Percentiles rank a stretch among this genome's conserved stretches.
Evolutionary conservation across 2,329 filamentous ascomycete genomes (phyloP).

Genomic region (Nemania abortiva): DNA sequence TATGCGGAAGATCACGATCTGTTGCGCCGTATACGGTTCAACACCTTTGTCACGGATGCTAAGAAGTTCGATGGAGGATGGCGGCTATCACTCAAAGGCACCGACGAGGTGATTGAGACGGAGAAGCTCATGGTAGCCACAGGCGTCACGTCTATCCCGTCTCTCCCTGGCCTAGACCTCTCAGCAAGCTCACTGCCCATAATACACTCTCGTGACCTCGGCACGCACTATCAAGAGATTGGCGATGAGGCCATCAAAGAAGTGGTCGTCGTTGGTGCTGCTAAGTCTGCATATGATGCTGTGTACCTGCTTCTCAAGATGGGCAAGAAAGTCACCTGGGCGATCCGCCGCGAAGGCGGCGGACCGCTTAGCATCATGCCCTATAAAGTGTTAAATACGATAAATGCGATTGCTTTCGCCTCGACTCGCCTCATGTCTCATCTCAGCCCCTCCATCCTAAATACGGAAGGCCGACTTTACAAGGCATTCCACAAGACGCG

Average conservation of each 20-base stretch:
- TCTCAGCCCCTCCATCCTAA: slow-evolving; percentile 44
- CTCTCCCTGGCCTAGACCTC: slow-evolving; percentile 41
- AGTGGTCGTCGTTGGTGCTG: slow-evolving; percentile 44
- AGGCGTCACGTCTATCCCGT: slow-evolving; percentile 49
- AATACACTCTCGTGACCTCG: slow-evolving; percentile 45
- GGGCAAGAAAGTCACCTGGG: slow-evolving; percentile 47
- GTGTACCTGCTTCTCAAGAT: slow-evolving; percentile 45
- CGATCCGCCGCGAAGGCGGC: slow-evolving; percentile 45
- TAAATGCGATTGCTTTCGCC: slow-evolving; percentile 43
- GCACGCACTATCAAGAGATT: slow-evolving; percentile 37
- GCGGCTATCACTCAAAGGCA: slow-evolving; percentile 37
- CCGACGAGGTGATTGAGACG: slow-evolving; percentile 38
- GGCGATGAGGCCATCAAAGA: slow-evolving; percentile 31
- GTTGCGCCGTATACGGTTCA: slow-evolving; percentile 45
- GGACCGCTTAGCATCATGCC: slow-evolving; percentile 44
- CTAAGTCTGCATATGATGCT: slow-evolving; percentile 48
- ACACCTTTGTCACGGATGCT: slow-evolving; percentile 42
- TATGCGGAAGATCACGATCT: slow-evolving; percentile 47
- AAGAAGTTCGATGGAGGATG: slow-evolving; percentile 38
- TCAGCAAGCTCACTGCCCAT: slow-evolving; percentile 37
- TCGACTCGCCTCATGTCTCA: slow-evolving; percentile 44
- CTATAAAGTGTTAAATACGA: slow-evolving; percentile 39
- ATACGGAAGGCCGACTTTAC: slow-evolving; percentile 39
- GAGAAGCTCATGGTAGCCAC: slow-evolving; percentile 51
- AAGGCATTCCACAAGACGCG: slow-evolving; percentile 38